These are phyloP conservation scores for Saccharomyces pastorianus DNA, from an alignment of 1,139 yeast genomes.

Conservation along the genomic window DNA sequence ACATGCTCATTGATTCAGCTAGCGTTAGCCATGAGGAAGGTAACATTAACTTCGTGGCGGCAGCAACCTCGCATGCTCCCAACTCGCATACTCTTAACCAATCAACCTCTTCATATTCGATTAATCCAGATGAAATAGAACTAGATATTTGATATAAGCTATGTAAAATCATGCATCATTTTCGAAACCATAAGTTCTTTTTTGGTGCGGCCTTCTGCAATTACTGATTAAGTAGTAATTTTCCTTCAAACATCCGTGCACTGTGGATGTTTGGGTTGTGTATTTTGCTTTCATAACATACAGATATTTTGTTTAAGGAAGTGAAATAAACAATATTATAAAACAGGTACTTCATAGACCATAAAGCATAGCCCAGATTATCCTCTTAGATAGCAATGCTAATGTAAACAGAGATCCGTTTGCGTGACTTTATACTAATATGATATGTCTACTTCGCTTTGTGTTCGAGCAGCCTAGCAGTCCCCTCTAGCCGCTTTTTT, in stretches of 20 bases:
- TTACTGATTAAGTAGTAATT: background rate
- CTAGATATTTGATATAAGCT: conserved; percentile 36
- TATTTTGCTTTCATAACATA: background rate
- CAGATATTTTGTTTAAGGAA: background rate
- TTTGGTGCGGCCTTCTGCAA: background rate
- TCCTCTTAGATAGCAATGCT: background rate
- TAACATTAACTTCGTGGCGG: conserved; percentile 42
- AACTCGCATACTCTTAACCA: background rate
- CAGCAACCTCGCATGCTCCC: conserved; percentile 15
- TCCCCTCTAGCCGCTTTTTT: background rate
- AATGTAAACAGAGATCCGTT: background rate
- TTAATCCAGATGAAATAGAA: conserved; percentile 62
- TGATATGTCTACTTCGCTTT: background rate
- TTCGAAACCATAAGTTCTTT: background rate
- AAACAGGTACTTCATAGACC: background rate
- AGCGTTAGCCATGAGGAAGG: conserved; percentile 31
- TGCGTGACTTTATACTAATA: background rate
- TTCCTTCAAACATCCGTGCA: background rate
- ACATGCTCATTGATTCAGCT: conserved; percentile 34
- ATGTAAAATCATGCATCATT: background rate
- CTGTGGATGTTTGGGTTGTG: background rate
- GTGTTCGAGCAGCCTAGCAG: background rate
- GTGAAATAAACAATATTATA: background rate
- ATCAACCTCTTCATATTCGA: background rate
- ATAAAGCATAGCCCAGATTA: background rate